Conservation (phyloP, 208 protist genomes). For the Balamuthia mandrillaris region DNA sequence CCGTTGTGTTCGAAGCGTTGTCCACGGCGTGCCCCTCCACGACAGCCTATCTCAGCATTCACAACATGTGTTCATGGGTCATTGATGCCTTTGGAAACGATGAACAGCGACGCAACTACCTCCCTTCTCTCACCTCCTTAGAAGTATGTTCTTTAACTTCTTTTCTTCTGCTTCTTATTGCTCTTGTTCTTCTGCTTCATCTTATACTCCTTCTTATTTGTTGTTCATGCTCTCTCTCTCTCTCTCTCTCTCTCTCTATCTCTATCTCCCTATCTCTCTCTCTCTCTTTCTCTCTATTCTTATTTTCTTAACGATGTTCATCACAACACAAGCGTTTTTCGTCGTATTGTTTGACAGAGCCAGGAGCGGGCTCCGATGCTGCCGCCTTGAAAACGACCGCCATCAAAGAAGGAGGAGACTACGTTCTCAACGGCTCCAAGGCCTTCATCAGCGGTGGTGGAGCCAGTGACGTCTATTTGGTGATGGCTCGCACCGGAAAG, state of each 20-base stretch:
- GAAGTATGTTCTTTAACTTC: not conserved
- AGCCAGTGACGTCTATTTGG: constrained; percentile 67
- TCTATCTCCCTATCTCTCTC: not conserved
- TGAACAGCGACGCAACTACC: constrained; percentile 59
- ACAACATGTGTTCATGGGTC: constrained; percentile 74
- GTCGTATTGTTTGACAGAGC: constrained; percentile 79
- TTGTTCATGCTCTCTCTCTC: not conserved
- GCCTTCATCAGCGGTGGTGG: constrained; percentile 78
- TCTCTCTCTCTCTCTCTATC: not conserved
- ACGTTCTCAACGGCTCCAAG: constrained; percentile 76
- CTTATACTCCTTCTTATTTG: constrained; percentile 23
- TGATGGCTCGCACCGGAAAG: constrained; percentile 69
- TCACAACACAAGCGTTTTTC: constrained; percentile 44
- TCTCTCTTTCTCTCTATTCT: not conserved
- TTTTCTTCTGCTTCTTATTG: not conserved
- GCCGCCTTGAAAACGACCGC: constrained; percentile 69
- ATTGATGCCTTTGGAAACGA: constrained; percentile 71
- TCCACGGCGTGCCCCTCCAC: constrained; percentile 17
- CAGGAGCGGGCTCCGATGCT: constrained; percentile 70
- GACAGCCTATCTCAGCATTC: constrained; percentile 21
- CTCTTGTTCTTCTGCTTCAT: not conserved
- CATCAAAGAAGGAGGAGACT: constrained; percentile 62
- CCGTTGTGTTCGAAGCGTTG: constrained; percentile 68
- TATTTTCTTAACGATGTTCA: not conserved
- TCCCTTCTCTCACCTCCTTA: constrained; percentile 58